Evolutionary conservation across 192 early-diverging fungal species (phyloP).

Genomic region (Fimicolochytrium jonesii): DNA sequence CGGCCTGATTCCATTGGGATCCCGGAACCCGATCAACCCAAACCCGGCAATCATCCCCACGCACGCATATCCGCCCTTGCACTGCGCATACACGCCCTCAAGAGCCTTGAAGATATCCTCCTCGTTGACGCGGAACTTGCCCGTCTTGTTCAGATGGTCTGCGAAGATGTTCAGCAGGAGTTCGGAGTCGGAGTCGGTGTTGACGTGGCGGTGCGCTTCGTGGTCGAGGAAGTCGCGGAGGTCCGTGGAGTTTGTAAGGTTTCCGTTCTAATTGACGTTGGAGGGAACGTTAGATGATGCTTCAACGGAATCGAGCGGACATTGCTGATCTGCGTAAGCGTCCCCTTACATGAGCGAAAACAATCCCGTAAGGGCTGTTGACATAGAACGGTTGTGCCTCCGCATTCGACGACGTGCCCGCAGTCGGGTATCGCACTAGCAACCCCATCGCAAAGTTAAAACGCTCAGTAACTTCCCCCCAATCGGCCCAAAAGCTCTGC

Average conservation of each 20-base stretch:
- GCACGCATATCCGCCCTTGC: constrained; percentile 90
- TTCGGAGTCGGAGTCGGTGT: constrained; percentile 99
- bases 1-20: constrained; percentile 95
- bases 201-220: constrained; percentile 98
- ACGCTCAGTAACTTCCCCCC: neutral
- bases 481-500: constrained; percentile 3
- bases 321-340: too few species aligned
- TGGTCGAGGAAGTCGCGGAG: constrained; percentile 85
- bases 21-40: constrained; percentile 86
- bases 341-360: constrained; percentile 89
- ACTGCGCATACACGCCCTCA: constrained; percentile 74
- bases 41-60: constrained; percentile 97
- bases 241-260: constrained; percentile 91
- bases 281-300: neutral
- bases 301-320: neutral
- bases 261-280: constrained; percentile 75
- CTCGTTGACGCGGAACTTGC: constrained; percentile 94
- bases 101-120: constrained; percentile 97
- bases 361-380: constrained; percentile 98
- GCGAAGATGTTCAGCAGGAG: constrained; percentile 96
- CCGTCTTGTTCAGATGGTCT: constrained; percentile 93
- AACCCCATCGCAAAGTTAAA: too few species aligned
- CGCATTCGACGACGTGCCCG: constrained; percentile 90
- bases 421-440: constrained; percentile 96
- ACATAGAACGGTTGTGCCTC: constrained; percentile 99